Evolutionary conservation across 1,139 yeast genomes (phyloP).

Genomic region (Meyerozyma smithsonii): DNA sequence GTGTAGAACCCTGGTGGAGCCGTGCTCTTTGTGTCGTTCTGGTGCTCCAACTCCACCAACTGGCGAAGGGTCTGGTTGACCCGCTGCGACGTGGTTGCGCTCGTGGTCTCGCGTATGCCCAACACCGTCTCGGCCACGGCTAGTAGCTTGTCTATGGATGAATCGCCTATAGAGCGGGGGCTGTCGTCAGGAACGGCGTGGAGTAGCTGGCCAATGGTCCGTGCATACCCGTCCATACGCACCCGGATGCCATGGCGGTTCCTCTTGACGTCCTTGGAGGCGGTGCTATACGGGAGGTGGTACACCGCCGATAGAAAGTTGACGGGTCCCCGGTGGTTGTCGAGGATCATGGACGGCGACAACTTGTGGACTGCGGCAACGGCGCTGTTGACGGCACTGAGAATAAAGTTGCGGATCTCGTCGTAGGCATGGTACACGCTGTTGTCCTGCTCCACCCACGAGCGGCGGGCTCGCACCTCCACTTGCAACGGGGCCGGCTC

Average conservation of each 20-base stretch:
- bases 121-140: neutral
- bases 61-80: neutral
- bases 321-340: neutral
- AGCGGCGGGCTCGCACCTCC: neutral
- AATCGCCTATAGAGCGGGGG: neutral
- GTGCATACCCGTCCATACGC: neutral
- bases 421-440: conserved; percentile 1
- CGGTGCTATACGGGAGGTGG: neutral
- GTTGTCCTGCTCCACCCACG: conserved; percentile 1
- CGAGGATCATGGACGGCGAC: neutral
- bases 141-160: neutral
- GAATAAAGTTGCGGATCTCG: neutral
- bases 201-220: neutral
- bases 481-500: neutral
- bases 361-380: neutral
- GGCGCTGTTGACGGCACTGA: neutral
- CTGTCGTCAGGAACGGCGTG: neutral
- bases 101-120: neutral
- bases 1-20: conserved; percentile 18
- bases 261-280: neutral
- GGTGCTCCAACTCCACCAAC: neutral
- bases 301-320: neutral
- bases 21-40: neutral
- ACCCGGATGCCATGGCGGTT: neutral
- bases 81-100: neutral